A percentile compares a stretch with the other conserved stretches of the same genome.
Conservation (phyloP, 345 rosid species). For the Eucalyptus guilfoylei region DNA sequence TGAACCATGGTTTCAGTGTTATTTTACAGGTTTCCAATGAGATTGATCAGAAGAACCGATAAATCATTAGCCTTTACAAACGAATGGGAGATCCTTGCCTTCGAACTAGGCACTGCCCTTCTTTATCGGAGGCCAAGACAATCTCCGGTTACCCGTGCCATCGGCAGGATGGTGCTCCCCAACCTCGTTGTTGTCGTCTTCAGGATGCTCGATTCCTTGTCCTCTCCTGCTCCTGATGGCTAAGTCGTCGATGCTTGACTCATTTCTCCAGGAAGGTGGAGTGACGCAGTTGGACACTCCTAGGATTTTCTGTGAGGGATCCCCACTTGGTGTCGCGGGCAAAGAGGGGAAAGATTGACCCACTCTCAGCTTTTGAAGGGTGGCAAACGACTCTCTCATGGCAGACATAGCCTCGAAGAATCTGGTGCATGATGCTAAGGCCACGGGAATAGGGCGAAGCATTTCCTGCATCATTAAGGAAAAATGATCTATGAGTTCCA, state of each 20-base stretch:
- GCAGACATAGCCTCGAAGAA: conserved; percentile 99
- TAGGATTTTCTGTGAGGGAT: conserved; percentile 15
- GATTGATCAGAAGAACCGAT: neutral
- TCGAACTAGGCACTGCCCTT: neutral
- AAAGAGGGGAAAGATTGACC: conserved; percentile 50
- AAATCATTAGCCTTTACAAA: neutral
- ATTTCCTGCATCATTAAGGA: conserved; percentile 46
- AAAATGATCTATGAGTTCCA: neutral
- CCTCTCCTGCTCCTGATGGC: conserved; percentile 23
- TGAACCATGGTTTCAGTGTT: neutral
- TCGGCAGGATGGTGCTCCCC: conserved; percentile 28
- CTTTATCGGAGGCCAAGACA: conserved; percentile 77
- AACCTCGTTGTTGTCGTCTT: conserved; percentile 22
- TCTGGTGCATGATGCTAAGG: conserved; percentile 93
- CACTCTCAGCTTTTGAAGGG: conserved; percentile 78
- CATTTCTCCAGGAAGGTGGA: conserved; percentile 64
- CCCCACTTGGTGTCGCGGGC: conserved; percentile 44
- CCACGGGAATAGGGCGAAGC: conserved; percentile 98
- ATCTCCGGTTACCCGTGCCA: conserved; percentile 42
- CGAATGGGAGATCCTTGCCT: neutral
- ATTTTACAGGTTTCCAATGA: neutral
- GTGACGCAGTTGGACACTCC: conserved; percentile 51
- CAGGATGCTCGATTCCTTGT: conserved; percentile 24
- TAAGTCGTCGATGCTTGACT: conserved; percentile 57
- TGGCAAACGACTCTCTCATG: conserved; percentile 93